Evolutionary conservation across 1,139 yeast species (phyloP).

Genomic region (Suhomyces guaymorum): DNA sequence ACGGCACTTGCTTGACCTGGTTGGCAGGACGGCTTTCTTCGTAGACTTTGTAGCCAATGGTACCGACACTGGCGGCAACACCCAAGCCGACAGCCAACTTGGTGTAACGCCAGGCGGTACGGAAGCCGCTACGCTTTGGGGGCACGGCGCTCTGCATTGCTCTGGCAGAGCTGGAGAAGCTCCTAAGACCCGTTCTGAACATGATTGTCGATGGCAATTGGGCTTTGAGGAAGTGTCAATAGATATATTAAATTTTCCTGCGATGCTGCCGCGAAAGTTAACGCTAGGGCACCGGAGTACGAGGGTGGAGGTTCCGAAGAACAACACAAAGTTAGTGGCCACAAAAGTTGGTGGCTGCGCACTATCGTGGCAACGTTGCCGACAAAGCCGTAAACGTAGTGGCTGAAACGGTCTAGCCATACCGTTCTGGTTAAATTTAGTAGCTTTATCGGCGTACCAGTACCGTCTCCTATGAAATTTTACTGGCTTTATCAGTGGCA

Average conservation of each 20-base stretch:
- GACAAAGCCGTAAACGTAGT: too few relatives aligned
- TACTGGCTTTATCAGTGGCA: background rate
- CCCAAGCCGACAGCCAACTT: slow-evolving; percentile 31
- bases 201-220: slow-evolving; percentile 4
- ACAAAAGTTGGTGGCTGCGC: too few relatives aligned
- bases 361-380: too few relatives aligned
- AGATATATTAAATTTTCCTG: slow-evolving; percentile 1
- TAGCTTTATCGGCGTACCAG: too few relatives aligned
- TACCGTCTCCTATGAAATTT: too few relatives aligned
- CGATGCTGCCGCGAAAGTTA: slow-evolving; percentile 1
- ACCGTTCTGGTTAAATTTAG: too few relatives aligned
- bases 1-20: slow-evolving; percentile 52
- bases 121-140: slow-evolving; percentile 20
- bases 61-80: slow-evolving; percentile 43
- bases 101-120: slow-evolving; percentile 32
- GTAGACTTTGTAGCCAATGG: slow-evolving; percentile 57
- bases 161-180: slow-evolving; percentile 16
- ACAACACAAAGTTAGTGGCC: background rate
- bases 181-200: slow-evolving; percentile 10
- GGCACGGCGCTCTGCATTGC: slow-evolving; percentile 19
- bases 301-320: too few relatives aligned
- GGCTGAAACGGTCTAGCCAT: too few relatives aligned
- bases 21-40: slow-evolving; percentile 61
- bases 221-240: slow-evolving; percentile 2
- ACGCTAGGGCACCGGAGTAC: background rate